A percentile compares a stretch with the other conserved stretches of the same genome.
These are phyloP conservation scores for Fusarium palustre DNA, from an alignment of 2,329 filamentous ascomycete species.

Conservation along the genomic window DNA sequence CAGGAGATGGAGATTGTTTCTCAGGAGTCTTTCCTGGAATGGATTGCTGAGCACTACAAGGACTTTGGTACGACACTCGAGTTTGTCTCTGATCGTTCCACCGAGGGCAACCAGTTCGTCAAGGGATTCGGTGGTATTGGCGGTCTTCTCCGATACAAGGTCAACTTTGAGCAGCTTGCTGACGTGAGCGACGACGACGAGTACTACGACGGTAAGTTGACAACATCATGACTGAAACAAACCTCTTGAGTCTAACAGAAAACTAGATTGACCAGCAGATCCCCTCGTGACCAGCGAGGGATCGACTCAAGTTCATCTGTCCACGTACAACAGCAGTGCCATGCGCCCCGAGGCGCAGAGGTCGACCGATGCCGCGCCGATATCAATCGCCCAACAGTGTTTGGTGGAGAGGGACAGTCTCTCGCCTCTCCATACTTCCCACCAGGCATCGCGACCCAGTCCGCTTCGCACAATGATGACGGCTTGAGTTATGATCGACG, in stretches of 20 bases:
- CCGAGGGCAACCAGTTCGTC: slow-evolving; percentile 99
- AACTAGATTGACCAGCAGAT: slow-evolving; percentile 86
- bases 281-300: slow-evolving; percentile 91
- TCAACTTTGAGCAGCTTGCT: slow-evolving; percentile 99
- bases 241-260: slow-evolving; percentile 16
- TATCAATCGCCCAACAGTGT: slow-evolving; percentile 60
- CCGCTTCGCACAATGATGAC: slow-evolving; percentile 77
- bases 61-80: slow-evolving; percentile 96
- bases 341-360: slow-evolving; percentile 55
- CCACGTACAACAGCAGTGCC: slow-evolving; percentile 58
- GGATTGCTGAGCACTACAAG: slow-evolving; percentile 98
- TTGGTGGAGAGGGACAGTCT: slow-evolving; percentile 61
- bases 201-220: slow-evolving; percentile 77
- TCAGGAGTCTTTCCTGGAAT: slow-evolving; percentile 95
- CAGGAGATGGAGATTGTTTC: slow-evolving; percentile 96
- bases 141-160: slow-evolving; percentile 97
- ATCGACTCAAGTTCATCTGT: slow-evolving; percentile 72
- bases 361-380: slow-evolving; percentile 60
- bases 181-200: slow-evolving; percentile 95
- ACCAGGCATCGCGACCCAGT: slow-evolving; percentile 71
- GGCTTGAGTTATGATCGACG: slow-evolving; percentile 61
- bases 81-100: slow-evolving; percentile 97
- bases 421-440: slow-evolving; percentile 57
- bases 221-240: neutral
- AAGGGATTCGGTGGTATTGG: slow-evolving; percentile 99